phyloP scores from a whole-genome alignment of 148 eudicot species.

The Tetragonia tetragonoides region DNA sequence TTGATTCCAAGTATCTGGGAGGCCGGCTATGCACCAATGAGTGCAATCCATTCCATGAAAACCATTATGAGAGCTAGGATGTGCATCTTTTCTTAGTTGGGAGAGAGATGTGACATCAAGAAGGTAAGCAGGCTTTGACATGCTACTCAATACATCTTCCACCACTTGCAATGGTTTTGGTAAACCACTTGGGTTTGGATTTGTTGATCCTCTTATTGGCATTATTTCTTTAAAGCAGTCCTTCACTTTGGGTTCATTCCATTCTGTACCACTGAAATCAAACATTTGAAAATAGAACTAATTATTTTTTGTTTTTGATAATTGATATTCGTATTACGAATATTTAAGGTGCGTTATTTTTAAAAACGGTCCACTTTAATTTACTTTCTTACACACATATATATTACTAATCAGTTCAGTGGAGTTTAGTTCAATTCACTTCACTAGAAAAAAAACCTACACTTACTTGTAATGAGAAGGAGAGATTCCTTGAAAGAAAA shows the following conservation, averaged over 20 bases:
- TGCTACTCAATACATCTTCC: conserved; percentile 38
- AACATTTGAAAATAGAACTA: not conserved
- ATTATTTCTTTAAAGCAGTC: conserved; percentile 39
- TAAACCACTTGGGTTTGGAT: conserved; percentile 22
- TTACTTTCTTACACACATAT: no score
- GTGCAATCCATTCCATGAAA: conserved; percentile 46
- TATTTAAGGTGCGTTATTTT: no score
- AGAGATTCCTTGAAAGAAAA: conserved; percentile 35
- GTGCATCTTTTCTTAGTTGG: conserved; percentile 56
- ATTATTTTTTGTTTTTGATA: no score
- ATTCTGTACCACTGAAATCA: conserved; percentile 45
- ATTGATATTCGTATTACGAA: no score
- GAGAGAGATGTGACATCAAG: conserved; percentile 53
- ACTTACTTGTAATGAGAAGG: conserved; percentile 34
- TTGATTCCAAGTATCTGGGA: conserved; percentile 71
- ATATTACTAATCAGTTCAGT: no score
- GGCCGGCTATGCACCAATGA: conserved; percentile 69
- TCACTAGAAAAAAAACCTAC: not conserved
- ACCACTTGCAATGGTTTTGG: conserved; percentile 39
- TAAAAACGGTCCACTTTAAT: no score
- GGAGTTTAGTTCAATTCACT: no score
- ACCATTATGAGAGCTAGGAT: conserved; percentile 45
- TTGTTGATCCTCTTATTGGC: conserved; percentile 38
- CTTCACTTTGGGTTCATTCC: conserved; percentile 41
- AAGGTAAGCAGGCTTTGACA: conserved; percentile 37